Percentiles rank a stretch among this genome's conserved stretches.
phyloP scores from a whole-genome alignment of 345 rosid species.

The Pseudoturritis turrita region DNA sequence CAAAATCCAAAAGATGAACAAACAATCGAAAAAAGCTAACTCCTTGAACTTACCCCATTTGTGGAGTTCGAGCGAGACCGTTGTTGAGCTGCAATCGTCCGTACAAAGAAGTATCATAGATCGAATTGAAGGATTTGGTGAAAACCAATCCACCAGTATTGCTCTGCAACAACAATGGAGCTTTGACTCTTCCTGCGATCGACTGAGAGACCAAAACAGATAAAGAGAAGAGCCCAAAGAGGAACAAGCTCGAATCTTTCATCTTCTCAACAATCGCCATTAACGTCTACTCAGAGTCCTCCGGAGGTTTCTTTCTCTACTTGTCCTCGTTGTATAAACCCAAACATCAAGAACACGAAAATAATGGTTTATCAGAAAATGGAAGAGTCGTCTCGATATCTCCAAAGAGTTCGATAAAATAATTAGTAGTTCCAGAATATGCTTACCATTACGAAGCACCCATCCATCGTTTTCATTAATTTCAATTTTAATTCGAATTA shows the following conservation, averaged over 20 bases:
- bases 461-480: neutral
- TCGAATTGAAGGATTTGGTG: conserved; percentile 40
- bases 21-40: neutral
- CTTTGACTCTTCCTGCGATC: conserved; percentile 42
- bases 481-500: neutral
- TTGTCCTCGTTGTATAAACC: neutral
- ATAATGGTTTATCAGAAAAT: neutral
- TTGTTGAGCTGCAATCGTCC: conserved; percentile 78
- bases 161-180: conserved; percentile 43
- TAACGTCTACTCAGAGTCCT: neutral
- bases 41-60: conserved; percentile 64
- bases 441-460: conserved; percentile 2
- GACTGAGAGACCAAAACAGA: conserved; percentile 29
- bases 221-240: conserved; percentile 24
- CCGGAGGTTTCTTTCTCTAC: neutral
- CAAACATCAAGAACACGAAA: neutral
- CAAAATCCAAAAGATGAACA: neutral
- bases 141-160: conserved; percentile 31
- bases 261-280: conserved; percentile 21
- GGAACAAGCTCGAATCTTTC: conserved; percentile 4
- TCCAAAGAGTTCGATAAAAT: neutral
- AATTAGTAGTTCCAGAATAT: conserved; percentile 6
- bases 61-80: conserved; percentile 86
- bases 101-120: conserved; percentile 72
- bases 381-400: conserved; percentile 28